Base-by-base conservation (phyloP, 352 stramenopile species). In the Phytophthora cryptogea region DNA sequence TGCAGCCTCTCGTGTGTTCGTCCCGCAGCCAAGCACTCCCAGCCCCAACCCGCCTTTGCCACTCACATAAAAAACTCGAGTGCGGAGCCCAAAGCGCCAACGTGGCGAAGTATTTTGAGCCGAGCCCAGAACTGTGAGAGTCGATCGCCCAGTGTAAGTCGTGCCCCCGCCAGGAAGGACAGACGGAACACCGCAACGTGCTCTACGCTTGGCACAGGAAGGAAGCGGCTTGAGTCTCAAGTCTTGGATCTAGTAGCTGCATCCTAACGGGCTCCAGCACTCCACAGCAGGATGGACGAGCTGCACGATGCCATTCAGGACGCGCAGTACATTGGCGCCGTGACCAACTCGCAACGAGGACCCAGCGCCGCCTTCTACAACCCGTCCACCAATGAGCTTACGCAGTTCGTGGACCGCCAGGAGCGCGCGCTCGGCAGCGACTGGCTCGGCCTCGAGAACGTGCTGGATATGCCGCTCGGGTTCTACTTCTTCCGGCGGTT, bases 231-330 rank as follows among this genome's bases (percentile, higher is more conserved):
- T 23, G 20, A 23, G 20, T 23, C 20, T 23, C 20, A 2, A 23
- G 20, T 23, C 20, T 23, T 23, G 20, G 20, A 2, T 23, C 20
- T 23, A 23, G 20, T 23, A 23, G 20, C 20, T 23, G 20, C 20
- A 23, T 23, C 20, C 20, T 23, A 23, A 23, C 20, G 20, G 20
- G 20, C 20, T 23, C 20, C 20, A 23, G 20, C 20, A 23, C 20
- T 17, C 16, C 30, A 17, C 1, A 28, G 40, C 20, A 72, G 58
- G 7, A 95, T 96, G 88, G 84, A 96, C 56, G 87, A 92, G 62
- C 76, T 96, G 26, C 86, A 96, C 50, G 88, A 97, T 72, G 86
- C 87, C 40, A 92, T 97, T 44, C 86, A 96, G 58, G 88, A 97
- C 54, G 86, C 87, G 48, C 81, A 94, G 63, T 97, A 96, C 60